Evolutionary conservation across 495 filamentous ascomycete species (phyloP), one percentile per base, ranked within the genome.

Genomic region (Alectoria sarmentosa): DNA sequence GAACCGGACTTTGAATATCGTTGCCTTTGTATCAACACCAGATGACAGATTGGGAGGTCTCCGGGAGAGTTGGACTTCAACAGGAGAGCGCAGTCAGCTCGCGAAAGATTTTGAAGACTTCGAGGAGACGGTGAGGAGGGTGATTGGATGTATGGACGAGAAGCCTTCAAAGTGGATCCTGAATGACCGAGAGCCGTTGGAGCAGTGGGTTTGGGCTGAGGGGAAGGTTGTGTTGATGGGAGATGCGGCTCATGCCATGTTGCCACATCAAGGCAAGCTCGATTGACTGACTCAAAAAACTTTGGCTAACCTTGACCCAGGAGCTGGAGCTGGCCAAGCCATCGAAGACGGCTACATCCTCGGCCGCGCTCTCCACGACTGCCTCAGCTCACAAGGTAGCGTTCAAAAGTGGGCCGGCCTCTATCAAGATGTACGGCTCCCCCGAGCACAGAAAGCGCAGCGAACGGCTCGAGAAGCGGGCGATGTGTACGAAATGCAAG

Each of bases 221-320:
- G 73, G 73, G 21, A 75, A 65, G 69, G 72, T 72, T 23, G 72
- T 77, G n/a, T 60, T 79, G 55, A 60, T 79, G 14, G 76, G 78
- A 19, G 78, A 80, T 68, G 77, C 79, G 7, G 76, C 79, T 1
- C 78, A 81, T 65, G 80, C 78, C 14, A 73, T 79, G 67, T 72
- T 77, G 0, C 78, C 79, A 8, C 76, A 76, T 32, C 65, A 70
- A 52, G 69, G 64, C 58, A 62, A 14, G 23, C 26, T 46, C 19
- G 10, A 39, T 21, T 1, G 65, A 14, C n/a, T 11, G 10, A 11
- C 3, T 26, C 14, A 65, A 48, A 52, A 17, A n/a, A n/a, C 21
- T 8, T 6, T 7, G 13, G 36, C 42, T 54, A 23, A 60, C 2
- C 7, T 64, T 41, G 65, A 9, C 6, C 66, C 73, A 32, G 75